Evolutionary conservation across 2,329 filamentous ascomycete species (phyloP).

Genomic region (Phialocephala sp.): DNA sequence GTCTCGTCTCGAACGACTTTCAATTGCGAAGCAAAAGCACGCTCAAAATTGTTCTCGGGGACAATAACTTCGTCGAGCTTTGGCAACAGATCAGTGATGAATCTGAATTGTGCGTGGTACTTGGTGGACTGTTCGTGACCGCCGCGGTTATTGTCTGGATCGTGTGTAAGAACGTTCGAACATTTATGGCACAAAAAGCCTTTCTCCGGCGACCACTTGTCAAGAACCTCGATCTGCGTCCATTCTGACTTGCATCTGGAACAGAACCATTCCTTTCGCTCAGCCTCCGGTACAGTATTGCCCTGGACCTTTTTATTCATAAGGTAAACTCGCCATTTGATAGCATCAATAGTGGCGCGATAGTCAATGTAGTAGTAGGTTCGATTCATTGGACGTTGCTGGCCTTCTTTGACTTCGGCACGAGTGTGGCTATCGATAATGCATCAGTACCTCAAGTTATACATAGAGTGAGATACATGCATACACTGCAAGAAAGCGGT

Average conservation of each 20-base stretch:
- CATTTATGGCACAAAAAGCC: slow-evolving; percentile 89
- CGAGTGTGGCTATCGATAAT: slow-evolving; percentile 64
- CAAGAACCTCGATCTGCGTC: slow-evolving; percentile 87
- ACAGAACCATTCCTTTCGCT: slow-evolving; percentile 93
- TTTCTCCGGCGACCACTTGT: slow-evolving; percentile 66
- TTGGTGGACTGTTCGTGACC: slow-evolving; percentile 75
- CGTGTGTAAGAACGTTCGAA: slow-evolving; percentile 65
- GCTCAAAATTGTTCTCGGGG: slow-evolving; percentile 76
- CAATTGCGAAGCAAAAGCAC: slow-evolving; percentile 65
- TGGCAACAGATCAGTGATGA: slow-evolving; percentile 76
- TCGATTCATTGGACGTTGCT: slow-evolving; percentile 79
- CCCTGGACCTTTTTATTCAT: slow-evolving; percentile 89
- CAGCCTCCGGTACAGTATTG: slow-evolving; percentile 77
- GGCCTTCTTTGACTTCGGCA: slow-evolving; percentile 79
- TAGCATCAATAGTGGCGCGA: slow-evolving; percentile 90
- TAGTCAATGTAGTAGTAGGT: slow-evolving; percentile 99
- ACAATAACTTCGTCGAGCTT: slow-evolving; percentile 77
- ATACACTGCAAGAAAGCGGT: slow-evolving; percentile 83
- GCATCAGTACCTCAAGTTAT: slow-evolving; percentile 1
- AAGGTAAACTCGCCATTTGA: slow-evolving; percentile 91
- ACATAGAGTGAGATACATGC: background rate
- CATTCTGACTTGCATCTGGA: slow-evolving; percentile 82
- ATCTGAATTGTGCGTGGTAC: slow-evolving; percentile 80
- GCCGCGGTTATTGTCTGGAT: slow-evolving; percentile 70
- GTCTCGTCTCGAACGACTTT: slow-evolving; percentile 70